Conservation (phyloP, 768 basidiomycete genomes). For the Leccinum sublutescens region DNA sequence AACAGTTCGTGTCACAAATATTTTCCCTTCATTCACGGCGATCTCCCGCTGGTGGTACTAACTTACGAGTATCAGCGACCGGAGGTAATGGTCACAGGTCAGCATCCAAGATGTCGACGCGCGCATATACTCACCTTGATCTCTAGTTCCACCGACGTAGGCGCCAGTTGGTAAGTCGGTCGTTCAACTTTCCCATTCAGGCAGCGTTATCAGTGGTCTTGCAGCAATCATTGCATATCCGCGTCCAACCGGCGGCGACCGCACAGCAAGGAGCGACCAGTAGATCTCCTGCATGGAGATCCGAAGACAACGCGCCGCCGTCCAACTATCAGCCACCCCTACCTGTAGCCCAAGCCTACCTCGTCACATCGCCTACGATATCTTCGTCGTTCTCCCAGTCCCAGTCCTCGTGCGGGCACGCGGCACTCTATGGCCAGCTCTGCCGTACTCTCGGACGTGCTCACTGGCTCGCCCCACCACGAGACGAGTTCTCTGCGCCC, state of each 20-base stretch:
- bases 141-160: constrained; percentile 42
- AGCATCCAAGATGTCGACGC: constrained; percentile 7
- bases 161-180: too few species aligned
- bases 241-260: constrained; percentile 4
- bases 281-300: constrained; percentile 55
- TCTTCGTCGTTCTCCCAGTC: constrained; percentile 34
- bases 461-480: constrained; percentile 13
- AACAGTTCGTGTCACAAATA: not conserved
- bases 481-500: constrained; percentile 20
- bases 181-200: constrained; percentile 23
- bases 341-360: constrained; percentile 68
- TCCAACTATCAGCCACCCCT: constrained; percentile 40
- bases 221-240: constrained; percentile 14
- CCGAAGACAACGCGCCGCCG: constrained; percentile 48
- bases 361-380: constrained; percentile 27
- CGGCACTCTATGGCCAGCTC: constrained; percentile 22
- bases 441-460: constrained; percentile 11
- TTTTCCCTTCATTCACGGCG: constrained; percentile 70
- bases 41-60: constrained; percentile 68
- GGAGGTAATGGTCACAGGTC: constrained; percentile 24
- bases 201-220: constrained; percentile 57
- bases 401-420: not conserved
- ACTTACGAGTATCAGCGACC: constrained; percentile 49
- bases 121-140: constrained; percentile 3
- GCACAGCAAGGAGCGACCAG: constrained; percentile 52